Evolutionary conservation across 352 stramenopile species (phyloP).

Genomic region (Peronosclerospora sorghi): DNA sequence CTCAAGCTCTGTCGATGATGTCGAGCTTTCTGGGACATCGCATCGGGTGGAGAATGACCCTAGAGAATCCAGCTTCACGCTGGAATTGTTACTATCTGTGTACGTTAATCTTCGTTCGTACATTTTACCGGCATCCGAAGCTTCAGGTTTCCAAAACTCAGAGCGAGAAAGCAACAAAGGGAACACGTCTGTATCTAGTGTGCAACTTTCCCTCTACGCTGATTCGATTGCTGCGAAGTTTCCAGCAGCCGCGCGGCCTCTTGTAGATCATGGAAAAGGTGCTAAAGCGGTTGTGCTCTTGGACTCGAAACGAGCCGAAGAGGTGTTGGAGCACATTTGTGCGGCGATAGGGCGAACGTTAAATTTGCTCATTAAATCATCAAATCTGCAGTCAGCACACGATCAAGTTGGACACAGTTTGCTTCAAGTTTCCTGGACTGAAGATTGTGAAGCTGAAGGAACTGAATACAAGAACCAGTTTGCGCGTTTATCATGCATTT

Average conservation of each 20-base stretch:
- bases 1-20: slow-evolving; percentile 10
- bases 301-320: too few species aligned
- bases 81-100: slow-evolving; percentile 25
- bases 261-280: slow-evolving; percentile 15
- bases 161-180: neutral
- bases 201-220: slow-evolving; percentile 38
- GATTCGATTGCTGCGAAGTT: slow-evolving; percentile 37
- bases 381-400: slow-evolving; percentile 9
- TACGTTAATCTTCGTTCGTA: slow-evolving; percentile 26
- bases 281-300: slow-evolving; percentile 25
- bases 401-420: too few species aligned
- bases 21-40: slow-evolving; percentile 5
- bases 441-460: too few species aligned
- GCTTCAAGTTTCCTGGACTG: too few species aligned
- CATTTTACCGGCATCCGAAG: slow-evolving; percentile 1
- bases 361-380: too few species aligned
- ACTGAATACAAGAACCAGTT: too few species aligned
- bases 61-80: slow-evolving; percentile 8
- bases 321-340: too few species aligned
- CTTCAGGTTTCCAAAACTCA: neutral
- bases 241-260: slow-evolving; percentile 22
- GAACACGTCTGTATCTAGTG: neutral
- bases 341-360: too few species aligned
- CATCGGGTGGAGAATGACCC: slow-evolving; percentile 1
- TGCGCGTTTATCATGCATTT: too few species aligned